phyloP scores from a whole-genome alignment of 2,329 filamentous ascomycete genomes.

The Phyllosticta paracitricarpa region DNA sequence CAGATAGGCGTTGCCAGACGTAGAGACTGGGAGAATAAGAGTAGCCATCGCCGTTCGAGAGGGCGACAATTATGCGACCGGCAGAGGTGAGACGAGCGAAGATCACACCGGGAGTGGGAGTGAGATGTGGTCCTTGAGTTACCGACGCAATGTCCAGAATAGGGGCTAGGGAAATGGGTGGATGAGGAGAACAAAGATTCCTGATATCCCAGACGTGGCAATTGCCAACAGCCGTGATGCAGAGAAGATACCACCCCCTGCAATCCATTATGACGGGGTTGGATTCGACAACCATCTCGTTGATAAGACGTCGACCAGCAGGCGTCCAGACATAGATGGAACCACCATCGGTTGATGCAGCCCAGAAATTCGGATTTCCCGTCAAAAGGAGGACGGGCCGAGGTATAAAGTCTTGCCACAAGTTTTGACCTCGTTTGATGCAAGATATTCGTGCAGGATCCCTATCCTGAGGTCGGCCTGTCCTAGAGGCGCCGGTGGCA shows the following conservation, averaged over 20 bases:
- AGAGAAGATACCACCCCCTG: constrained; percentile 79
- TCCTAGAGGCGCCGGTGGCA: constrained; percentile 51
- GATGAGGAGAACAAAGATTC: constrained; percentile 72
- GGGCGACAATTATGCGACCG: constrained; percentile 76
- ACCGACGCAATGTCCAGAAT: constrained; percentile 79
- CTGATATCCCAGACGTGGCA: constrained; percentile 92
- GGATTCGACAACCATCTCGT: constrained; percentile 76
- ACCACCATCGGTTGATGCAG: constrained; percentile 86
- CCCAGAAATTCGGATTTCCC: constrained; percentile 85
- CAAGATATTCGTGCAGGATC: constrained; percentile 80
- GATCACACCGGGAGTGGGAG: constrained; percentile 72
- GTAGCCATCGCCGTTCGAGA: constrained; percentile 92
- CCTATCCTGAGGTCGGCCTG: constrained; percentile 51
- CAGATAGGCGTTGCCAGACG: constrained; percentile 89
- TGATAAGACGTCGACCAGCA: constrained; percentile 75
- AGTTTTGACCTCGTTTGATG: constrained; percentile 63
- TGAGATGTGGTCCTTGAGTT: constrained; percentile 67
- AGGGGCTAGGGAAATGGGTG: constrained; percentile 79
- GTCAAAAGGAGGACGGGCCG: constrained; percentile 80
- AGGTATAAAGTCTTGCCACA: constrained; percentile 94
- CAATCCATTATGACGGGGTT: constrained; percentile 92
- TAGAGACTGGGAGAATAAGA: constrained; percentile 79
- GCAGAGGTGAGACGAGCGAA: constrained; percentile 84
- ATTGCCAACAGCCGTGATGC: constrained; percentile 77
- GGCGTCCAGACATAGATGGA: constrained; percentile 86